Percentiles rank a stretch among this genome's conserved stretches.
phyloP scores from a whole-genome alignment of 805 yeast species.

The Myxozyma melibiosi region DNA sequence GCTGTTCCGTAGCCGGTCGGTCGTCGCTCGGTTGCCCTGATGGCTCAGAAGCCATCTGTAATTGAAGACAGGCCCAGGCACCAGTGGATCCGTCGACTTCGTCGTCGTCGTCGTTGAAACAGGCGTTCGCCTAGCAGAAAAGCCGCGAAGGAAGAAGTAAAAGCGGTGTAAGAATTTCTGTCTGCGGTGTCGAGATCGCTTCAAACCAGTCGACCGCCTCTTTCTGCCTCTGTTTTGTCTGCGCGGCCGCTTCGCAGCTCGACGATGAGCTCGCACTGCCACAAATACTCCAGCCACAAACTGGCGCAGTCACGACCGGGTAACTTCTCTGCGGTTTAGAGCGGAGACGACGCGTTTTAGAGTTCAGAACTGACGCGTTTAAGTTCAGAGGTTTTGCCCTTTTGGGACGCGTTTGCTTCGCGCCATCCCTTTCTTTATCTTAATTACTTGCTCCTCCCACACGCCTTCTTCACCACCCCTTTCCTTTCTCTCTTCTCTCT shows the following conservation, averaged over 20 bases:
- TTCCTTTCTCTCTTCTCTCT: neutral
- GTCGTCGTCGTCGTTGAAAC: too few species aligned
- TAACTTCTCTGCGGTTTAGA: neutral
- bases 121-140: too few species aligned
- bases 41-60: conserved; percentile 18
- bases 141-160: too few species aligned
- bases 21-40: conserved; percentile 13
- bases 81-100: too few species aligned
- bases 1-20: neutral
- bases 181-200: too few species aligned
- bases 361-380: conserved; percentile 2
- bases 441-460: neutral
- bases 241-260: too few species aligned
- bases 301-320: neutral
- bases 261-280: neutral
- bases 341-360: neutral
- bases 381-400: neutral
- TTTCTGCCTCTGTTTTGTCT: too few species aligned
- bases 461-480: neutral
- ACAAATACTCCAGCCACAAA: neutral
- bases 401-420: conserved; percentile 5
- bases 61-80: neutral
- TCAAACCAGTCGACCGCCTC: too few species aligned
- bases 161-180: too few species aligned
- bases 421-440: conserved; percentile 12